Evolutionary conservation across 257 asterid species (phyloP), one percentile per base, ranked within the genome.

Genomic region (Scutellaria barbata): DNA sequence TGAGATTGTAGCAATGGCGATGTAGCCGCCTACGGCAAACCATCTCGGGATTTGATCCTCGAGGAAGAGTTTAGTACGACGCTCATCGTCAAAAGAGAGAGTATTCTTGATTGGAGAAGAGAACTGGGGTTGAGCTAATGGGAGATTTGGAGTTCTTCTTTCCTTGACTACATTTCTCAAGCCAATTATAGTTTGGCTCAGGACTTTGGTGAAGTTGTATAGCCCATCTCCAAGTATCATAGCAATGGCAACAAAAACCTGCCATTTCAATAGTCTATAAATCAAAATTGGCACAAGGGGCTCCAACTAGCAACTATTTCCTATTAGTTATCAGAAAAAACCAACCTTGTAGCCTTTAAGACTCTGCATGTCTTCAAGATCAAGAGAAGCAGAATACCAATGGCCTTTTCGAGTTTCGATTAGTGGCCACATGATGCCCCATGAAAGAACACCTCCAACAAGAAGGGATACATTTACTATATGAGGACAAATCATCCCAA

Each of bases 161-260:
- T 77, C 12, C 46, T 57, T 56, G 42, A 85, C 9, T 77, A 77
- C 75, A 50, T 25, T n/a, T 39, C 74, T 48, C 52, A 87, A 62
- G 14, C 86, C 87, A 4, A 50, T 20, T 54, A 81, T 40, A 2
- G 89, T 85, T 48, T 77, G 80, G 45, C 75, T 76, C 0, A 85
- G 85, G 20, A 87, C 88, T 62, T 87, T 87, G 68, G 74, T 43
- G 71, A 85, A 81, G 82, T 85, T 87, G 88, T 87, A 87, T 0
- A 87, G 52, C 47, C 90, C 94, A 63, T 87, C 94, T 3, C 94
- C 87, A 13, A 87, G 87, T 45, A 87, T 80, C 84, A 87, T 68
- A 7, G 94, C 82, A 13, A 83, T 85, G 17, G 81, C 87, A 20
- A 85, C 80, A 60, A 87, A 87, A 17, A 86, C 86, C 88, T 79